Percentiles rank a stretch among this genome's conserved stretches.
Evolutionary conservation across 2,329 filamentous ascomycete species (phyloP).

Genomic region (Penicillium sp.): DNA sequence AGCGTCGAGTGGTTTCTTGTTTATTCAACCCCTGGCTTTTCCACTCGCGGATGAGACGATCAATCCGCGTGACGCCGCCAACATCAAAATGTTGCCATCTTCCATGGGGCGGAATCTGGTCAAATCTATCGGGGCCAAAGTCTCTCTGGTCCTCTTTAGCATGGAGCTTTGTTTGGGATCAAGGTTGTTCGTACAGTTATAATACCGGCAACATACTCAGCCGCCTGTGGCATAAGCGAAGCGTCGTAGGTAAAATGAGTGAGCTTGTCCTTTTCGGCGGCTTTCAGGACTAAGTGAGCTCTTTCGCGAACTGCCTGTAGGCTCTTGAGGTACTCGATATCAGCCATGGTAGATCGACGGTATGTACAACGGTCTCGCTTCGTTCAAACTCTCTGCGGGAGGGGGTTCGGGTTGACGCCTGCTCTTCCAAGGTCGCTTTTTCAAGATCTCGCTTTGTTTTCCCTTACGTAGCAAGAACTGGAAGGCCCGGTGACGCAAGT

Average conservation of each 20-base stretch:
- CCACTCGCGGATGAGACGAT: conserved; percentile 49
- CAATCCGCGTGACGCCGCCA: conserved; percentile 52
- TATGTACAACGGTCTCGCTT: neutral
- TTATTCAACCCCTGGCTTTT: conserved; percentile 42
- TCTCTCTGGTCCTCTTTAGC: conserved; percentile 42
- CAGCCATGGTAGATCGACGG: conserved; percentile 6
- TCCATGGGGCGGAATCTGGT: conserved; percentile 55
- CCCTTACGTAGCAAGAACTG: neutral
- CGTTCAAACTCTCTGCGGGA: neutral
- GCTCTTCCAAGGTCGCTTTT: neutral
- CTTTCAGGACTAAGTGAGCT: conserved; percentile 28
- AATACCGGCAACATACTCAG: conserved; percentile 44
- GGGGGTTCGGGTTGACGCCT: neutral
- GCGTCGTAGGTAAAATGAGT: conserved; percentile 46
- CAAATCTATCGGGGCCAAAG: conserved; percentile 49
- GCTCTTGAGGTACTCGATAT: conserved; percentile 29
- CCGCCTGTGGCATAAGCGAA: conserved; percentile 39
- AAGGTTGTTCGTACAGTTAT: conserved; percentile 38
- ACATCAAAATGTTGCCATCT: conserved; percentile 65
- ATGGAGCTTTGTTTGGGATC: neutral
- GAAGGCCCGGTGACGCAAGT: neutral
- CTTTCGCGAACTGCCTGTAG: conserved; percentile 30
- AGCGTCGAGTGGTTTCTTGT: conserved; percentile 51
- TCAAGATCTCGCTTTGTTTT: neutral
- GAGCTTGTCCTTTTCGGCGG: conserved; percentile 41